Conservation (phyloP, 2,329 filamentous ascomycete species). For the Fusarium siculi region DNA sequence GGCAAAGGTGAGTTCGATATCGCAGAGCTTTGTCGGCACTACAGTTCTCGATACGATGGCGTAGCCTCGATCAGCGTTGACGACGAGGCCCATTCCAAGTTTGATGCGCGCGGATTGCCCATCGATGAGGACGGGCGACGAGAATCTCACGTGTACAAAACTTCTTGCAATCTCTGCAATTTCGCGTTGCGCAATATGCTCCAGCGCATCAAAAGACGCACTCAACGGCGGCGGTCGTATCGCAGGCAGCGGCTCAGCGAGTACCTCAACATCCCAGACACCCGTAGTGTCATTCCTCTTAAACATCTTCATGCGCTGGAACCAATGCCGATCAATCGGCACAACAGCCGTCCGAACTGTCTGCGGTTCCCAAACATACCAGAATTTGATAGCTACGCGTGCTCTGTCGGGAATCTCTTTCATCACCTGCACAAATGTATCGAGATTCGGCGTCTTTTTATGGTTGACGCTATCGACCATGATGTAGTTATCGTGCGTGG, state of each 20-base stretch:
- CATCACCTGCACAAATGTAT: slow-evolving; percentile 64
- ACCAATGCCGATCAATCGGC: slow-evolving; percentile 94
- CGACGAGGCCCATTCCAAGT: slow-evolving; percentile 93
- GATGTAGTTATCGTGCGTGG: slow-evolving; percentile 12
- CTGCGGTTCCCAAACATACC: slow-evolving; percentile 58
- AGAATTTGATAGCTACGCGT: slow-evolving; percentile 13
- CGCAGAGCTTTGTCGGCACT: slow-evolving; percentile 94
- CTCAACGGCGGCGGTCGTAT: slow-evolving; percentile 76
- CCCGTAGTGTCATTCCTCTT: slow-evolving; percentile 89
- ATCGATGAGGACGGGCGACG: slow-evolving; percentile 94
- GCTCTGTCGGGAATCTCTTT: slow-evolving; percentile 24
- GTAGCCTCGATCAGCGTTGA: slow-evolving; percentile 93
- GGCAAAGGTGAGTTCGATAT: slow-evolving; percentile 96
- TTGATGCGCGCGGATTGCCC: slow-evolving; percentile 72
- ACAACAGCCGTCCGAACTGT: slow-evolving; percentile 93
- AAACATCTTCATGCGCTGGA: slow-evolving; percentile 90
- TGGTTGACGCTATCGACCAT: slow-evolving; percentile 83
- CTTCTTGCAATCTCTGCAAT: slow-evolving; percentile 92
- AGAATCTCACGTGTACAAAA: slow-evolving; percentile 91
- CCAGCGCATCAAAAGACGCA: slow-evolving; percentile 90
- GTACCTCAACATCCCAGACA: slow-evolving; percentile 91
- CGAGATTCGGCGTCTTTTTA: slow-evolving; percentile 77
- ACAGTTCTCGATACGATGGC: slow-evolving; percentile 93
- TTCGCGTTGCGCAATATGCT: slow-evolving; percentile 85
- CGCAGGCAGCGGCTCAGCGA: slow-evolving; percentile 82